Conservation (phyloP, 768 basidiomycete genomes). For the Termitomyces sp. region DNA sequence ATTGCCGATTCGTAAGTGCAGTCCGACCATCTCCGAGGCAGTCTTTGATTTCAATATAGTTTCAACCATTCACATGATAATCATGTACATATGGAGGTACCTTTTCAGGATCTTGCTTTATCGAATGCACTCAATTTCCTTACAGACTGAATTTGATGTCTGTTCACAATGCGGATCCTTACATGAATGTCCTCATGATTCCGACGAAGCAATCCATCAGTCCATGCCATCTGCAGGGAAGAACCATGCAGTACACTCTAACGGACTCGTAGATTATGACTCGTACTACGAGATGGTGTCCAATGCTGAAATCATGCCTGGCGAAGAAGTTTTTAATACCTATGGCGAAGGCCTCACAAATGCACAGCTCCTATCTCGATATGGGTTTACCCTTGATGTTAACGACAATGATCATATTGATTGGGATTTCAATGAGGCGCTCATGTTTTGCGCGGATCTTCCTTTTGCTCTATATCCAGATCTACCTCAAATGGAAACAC, state of each 20-base stretch:
- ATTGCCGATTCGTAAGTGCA: conserved; percentile 72
- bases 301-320: conserved; percentile 41
- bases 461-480: conserved; percentile 2
- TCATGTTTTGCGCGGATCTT: conserved; percentile 8
- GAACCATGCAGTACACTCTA: background rate
- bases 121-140: conserved; percentile 1
- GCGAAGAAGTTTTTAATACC: conserved; percentile 68
- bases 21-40: conserved; percentile 7
- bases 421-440: conserved; percentile 32
- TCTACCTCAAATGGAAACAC: background rate
- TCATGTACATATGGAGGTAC: conserved; percentile 70
- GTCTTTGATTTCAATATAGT: conserved; percentile 27
- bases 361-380: conserved; percentile 58
- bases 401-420: conserved; percentile 62
- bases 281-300: conserved; percentile 65
- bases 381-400: conserved; percentile 71
- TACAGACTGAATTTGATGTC: conserved; percentile 62
- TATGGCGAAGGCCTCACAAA: conserved; percentile 67
- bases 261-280: conserved; percentile 20
- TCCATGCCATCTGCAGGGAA: background rate
- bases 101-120: background rate
- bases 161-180: conserved; percentile 69
- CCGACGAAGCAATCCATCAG: conserved; percentile 20
- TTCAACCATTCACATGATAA: conserved; percentile 72
- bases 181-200: conserved; percentile 61